phyloP scores from a whole-genome alignment of 2,329 filamentous ascomycete genomes.

The Pseudocercospora cruenta region DNA sequence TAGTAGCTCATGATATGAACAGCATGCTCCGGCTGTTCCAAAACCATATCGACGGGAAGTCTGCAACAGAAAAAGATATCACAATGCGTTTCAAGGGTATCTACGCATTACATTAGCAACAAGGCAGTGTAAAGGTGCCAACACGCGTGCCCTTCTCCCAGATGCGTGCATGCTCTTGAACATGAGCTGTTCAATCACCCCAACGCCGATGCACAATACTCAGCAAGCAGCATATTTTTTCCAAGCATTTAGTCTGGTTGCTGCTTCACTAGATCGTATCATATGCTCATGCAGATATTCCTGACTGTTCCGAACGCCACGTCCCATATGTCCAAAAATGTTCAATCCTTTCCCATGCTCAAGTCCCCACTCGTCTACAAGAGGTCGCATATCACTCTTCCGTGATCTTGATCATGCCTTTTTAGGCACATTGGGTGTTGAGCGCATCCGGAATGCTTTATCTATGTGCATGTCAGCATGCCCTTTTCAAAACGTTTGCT shows the following conservation, averaged over 20 bases:
- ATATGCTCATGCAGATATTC: not conserved
- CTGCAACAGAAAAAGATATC: not conserved
- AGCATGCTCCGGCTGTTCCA: not conserved
- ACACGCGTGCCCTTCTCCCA: not conserved
- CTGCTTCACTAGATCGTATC: not conserved
- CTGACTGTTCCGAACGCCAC: not conserved
- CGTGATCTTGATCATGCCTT: constrained; percentile 11
- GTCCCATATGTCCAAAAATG: constrained; percentile 1
- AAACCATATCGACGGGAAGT: not conserved
- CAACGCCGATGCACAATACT: not conserved
- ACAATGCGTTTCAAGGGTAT: not conserved
- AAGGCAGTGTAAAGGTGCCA: not conserved
- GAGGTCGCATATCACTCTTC: not conserved
- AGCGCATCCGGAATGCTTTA: constrained; percentile 52
- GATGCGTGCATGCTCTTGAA: not conserved
- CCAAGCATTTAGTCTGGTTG: not conserved
- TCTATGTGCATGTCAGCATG: constrained; percentile 37
- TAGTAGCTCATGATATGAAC: not conserved
- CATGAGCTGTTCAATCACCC: not conserved
- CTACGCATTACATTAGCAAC: constrained; percentile 1
- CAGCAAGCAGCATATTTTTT: not conserved
- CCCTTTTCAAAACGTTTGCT: not conserved
- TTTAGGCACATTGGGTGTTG: constrained; percentile 40
- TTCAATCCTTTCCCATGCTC: not conserved
- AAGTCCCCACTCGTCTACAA: not conserved